phyloP scores from a whole-genome alignment of 2,329 filamentous ascomycete genomes.

The Fusarium concolor region DNA sequence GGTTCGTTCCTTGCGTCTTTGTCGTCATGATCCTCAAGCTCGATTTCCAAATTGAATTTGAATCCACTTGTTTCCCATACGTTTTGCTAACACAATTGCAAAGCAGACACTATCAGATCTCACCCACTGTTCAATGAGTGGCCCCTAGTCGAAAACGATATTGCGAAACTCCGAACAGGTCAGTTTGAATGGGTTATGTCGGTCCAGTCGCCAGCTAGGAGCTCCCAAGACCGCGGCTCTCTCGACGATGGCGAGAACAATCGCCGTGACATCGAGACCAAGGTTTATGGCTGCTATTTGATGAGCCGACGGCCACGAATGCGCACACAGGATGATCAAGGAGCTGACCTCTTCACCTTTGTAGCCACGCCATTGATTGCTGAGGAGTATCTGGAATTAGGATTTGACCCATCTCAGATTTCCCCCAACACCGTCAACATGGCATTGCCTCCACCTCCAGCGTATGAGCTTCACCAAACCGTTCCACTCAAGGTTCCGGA shows the following conservation, averaged over 20 bases:
- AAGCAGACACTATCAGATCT: conserved; percentile 18
- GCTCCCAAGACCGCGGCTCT: conserved; percentile 33
- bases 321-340: conserved; percentile 34
- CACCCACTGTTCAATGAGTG: conserved; percentile 46
- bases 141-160: conserved; percentile 48
- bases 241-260: conserved; percentile 20
- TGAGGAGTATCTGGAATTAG: conserved; percentile 34
- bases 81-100: conserved; percentile 26
- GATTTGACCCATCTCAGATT: conserved; percentile 32
- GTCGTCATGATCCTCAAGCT: not conserved
- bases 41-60: not conserved
- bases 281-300: conserved; percentile 65
- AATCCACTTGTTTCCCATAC: not conserved
- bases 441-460: conserved; percentile 43
- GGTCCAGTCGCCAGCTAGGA: conserved; percentile 49
- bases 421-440: conserved; percentile 35
- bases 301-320: conserved; percentile 53
- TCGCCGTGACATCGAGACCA: conserved; percentile 40
- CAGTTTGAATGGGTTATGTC: conserved; percentile 64
- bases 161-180: conserved; percentile 59
- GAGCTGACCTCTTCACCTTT: conserved; percentile 58
- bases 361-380: conserved; percentile 59
- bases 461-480: conserved; percentile 36
- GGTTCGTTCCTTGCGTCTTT: conserved; percentile 28
- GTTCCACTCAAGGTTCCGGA: conserved; percentile 48